Base-by-base conservation (phyloP, 2,329 filamentous ascomycete species). In the Apiospora pterosperma region DNA sequence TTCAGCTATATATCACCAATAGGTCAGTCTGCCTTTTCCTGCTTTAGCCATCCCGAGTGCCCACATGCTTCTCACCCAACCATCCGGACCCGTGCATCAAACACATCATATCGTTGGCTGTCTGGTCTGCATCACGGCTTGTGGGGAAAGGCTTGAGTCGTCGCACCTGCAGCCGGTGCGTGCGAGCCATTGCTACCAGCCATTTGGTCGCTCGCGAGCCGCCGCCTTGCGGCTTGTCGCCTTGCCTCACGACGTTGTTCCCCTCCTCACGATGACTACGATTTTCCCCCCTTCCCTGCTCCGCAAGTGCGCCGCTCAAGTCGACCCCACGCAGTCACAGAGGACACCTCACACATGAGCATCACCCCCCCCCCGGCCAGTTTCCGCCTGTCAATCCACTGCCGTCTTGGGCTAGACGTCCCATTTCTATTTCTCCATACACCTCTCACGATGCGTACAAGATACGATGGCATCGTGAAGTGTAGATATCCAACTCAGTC, bases 1-100 rank as follows among this genome's bases (percentile, higher is more conserved):
- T 77, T 78, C 67, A 81, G 79, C 67, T 84, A 81, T 76, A 79
- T 87, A 69, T 79, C 78, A 71, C 85, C 84, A 76, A 84, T 86
- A 77, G 85, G 85, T 86, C 77, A 82, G 84, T 78, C 38, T 55
- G 19, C 39, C 34, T 34, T 23, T 36, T 59, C 61, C 69, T 62
- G 52, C 39, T 63, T 66, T 63, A 67, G 58, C 60, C 61, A 63
- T 61, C 66, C 66, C 64, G 63, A 62, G 25, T 62, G 62, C 55
- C 62, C 67, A 66, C 66, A 59, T 69, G 61, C 73, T 71, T 60
- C 66, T 75, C 76, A 66, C 76, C 78, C 76, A 84, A 80, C 83
- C 82, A 81, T 81, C 79, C 78, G 70, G 74, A 76, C 79, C 79
- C 80, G 84, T 84, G 80, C 79, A 71, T 67, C 74, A 74, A 78